Conservation (phyloP, 2,329 filamentous ascomycete species). For the Cordyceps pruinosa region DNA sequence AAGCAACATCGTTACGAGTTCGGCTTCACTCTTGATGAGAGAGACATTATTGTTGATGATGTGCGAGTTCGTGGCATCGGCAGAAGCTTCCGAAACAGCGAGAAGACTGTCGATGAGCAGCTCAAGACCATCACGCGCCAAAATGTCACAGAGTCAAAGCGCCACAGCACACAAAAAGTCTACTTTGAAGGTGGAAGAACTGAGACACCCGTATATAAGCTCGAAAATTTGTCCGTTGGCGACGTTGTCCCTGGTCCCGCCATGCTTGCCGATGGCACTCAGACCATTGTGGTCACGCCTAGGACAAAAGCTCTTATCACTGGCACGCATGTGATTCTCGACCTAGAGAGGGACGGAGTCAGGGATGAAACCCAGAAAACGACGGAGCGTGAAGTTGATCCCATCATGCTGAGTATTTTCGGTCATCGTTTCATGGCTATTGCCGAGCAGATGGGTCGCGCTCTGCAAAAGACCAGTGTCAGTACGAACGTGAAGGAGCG, state of each 20-base stretch:
- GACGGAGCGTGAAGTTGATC: slow-evolving; percentile 38
- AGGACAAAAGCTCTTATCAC: slow-evolving; percentile 69
- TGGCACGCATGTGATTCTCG: slow-evolving; percentile 83
- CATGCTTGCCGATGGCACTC: slow-evolving; percentile 78
- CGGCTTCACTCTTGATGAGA: slow-evolving; percentile 75
- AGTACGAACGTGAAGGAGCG: slow-evolving; percentile 78
- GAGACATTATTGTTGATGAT: slow-evolving; percentile 86
- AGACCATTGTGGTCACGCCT: slow-evolving; percentile 87
- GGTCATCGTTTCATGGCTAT: slow-evolving; percentile 81
- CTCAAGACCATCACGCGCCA: slow-evolving; percentile 61
- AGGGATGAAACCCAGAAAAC: slow-evolving; percentile 20
- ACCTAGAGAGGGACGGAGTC: slow-evolving; percentile 55
- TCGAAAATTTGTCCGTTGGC: slow-evolving; percentile 66
- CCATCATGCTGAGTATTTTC: slow-evolving; percentile 73
- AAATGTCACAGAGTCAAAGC: slow-evolving; percentile 50
- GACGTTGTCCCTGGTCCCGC: slow-evolving; percentile 72
- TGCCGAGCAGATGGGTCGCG: slow-evolving; percentile 76
- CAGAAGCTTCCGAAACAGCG: slow-evolving; percentile 73
- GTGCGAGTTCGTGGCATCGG: slow-evolving; percentile 83
- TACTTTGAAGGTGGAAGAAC: slow-evolving; percentile 78
- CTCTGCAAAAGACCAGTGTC: slow-evolving; percentile 73
- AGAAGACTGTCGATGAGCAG: slow-evolving; percentile 79
- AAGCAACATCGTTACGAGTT: slow-evolving; percentile 89
- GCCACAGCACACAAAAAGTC: slow-evolving; percentile 60
- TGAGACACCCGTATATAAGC: slow-evolving; percentile 75